Evolutionary conservation across 257 asterid genomes (phyloP).

Genomic region (Lantana camara): DNA sequence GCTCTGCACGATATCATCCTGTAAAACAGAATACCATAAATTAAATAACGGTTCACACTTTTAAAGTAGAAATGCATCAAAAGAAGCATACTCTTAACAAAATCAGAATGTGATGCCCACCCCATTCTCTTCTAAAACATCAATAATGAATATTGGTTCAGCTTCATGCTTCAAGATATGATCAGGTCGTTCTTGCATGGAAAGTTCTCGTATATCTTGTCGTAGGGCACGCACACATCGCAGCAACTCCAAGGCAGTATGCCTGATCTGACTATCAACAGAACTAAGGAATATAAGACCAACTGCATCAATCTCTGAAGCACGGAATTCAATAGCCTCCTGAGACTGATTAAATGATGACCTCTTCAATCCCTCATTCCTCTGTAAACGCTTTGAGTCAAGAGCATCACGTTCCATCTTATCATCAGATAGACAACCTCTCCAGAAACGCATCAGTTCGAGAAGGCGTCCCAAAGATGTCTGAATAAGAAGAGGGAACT

Average conservation of each 20-base stretch:
- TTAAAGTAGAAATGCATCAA: slow-evolving; percentile 16
- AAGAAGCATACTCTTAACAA: slow-evolving; percentile 28
- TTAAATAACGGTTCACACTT: slow-evolving; percentile 18
- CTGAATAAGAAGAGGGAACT: slow-evolving; percentile 97
- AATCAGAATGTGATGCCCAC: slow-evolving; percentile 45
- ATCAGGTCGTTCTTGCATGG: slow-evolving; percentile 66
- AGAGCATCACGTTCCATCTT: slow-evolving; percentile 56
- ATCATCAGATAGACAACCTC: slow-evolving; percentile 84
- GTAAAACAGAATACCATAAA: slow-evolving; percentile 29
- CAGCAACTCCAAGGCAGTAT: slow-evolving; percentile 94
- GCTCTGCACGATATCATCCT: slow-evolving; percentile 99
- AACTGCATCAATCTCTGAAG: slow-evolving; percentile 97
- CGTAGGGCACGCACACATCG: slow-evolving; percentile 93
- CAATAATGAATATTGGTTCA: slow-evolving; percentile 95
- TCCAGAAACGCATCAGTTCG: slow-evolving; percentile 98
- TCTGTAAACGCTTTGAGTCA: slow-evolving; percentile 75
- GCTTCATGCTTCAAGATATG: slow-evolving; percentile 63
- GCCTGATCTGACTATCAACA: slow-evolving; percentile 97
- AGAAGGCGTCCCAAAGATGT: slow-evolving; percentile 96
- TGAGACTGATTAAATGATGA: slow-evolving; percentile 78
- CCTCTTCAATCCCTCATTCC: slow-evolving; percentile 89
- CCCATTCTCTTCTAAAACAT: slow-evolving; percentile 99
- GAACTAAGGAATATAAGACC: slow-evolving; percentile 98
- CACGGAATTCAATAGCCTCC: slow-evolving; percentile 84
- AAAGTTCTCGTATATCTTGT: slow-evolving; percentile 75